Evolutionary conservation across 495 filamentous ascomycete species (phyloP), one percentile per base, ranked within the genome.

Genomic region (Amniculicola lignicola): DNA sequence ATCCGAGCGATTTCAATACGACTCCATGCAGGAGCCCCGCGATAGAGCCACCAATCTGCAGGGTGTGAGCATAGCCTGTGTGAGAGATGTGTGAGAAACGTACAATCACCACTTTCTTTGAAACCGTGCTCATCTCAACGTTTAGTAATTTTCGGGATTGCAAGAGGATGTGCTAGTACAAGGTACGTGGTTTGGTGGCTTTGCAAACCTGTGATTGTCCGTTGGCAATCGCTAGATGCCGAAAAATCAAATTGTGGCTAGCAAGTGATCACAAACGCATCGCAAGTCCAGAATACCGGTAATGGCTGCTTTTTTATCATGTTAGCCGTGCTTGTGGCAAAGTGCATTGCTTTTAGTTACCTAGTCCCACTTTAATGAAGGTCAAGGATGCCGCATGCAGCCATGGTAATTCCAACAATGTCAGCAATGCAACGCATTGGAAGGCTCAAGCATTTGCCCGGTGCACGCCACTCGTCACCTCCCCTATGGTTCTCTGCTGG

Each of bases 31-130:
- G 64, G 7, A 72, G 51, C 19, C 69, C 71, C 6, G 67, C 51
- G 0, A 71, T 33, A n/a, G 70, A 72, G 36, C 70, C 70, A 29
- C 71, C 69, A 18, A 71, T 49, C 70, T 68, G 45, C 29, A 33
- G 29, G n/a, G 29, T 33, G 29, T 33, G 29, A 33, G 29, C 29
- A 33, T 33, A 33, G 29, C 7, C 7, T 33, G n/a, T 33, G 29
- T 33, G 29, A 33, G n/a, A 33, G 29, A 7, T 33, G 29, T n/a
- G n/a, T 33, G 29, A 33, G 29, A 33, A 33, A 33, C 29, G 7
- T 33, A 33, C 29, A 33, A 33, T 33, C 29, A 33, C 29, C 29
- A 33, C 29, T 33, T n/a, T 33, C 29, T 33, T 33, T n/a, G 29
- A 7, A 33, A 33, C 29, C 29, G 29, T 33, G 29, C 29, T 33